These are phyloP conservation scores for Colletotrichum lini DNA, from an alignment of 2,329 filamentous ascomycete genomes.

Conservation along the genomic window DNA sequence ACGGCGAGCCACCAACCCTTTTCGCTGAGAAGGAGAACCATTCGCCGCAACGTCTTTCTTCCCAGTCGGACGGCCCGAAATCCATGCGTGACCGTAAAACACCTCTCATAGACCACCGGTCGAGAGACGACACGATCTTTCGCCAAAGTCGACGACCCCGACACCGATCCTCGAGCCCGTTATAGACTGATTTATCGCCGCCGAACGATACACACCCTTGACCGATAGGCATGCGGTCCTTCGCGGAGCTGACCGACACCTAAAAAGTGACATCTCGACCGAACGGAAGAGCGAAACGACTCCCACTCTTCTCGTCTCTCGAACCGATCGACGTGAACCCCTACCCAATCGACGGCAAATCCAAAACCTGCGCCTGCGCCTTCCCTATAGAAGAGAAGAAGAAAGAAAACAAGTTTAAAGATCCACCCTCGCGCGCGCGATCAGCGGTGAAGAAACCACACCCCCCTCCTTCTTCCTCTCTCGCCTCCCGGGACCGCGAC, in stretches of 20 bases:
- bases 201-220: constrained; percentile 5
- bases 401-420: no score
- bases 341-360: neutral
- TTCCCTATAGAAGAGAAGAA: neutral
- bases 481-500: constrained; percentile 22
- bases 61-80: neutral
- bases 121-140: neutral
- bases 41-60: constrained; percentile 11
- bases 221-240: constrained; percentile 32
- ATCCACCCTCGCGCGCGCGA: neutral
- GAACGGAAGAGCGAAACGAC: constrained; percentile 16
- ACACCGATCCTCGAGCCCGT: neutral
- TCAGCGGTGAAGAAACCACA: constrained; percentile 1
- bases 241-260: constrained; percentile 21
- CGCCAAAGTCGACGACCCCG: neutral
- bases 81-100: neutral
- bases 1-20: constrained; percentile 33
- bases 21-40: constrained; percentile 16
- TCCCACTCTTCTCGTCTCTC: neutral
- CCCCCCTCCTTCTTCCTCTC: neutral
- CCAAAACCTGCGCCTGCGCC: neutral
- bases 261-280: constrained; percentile 12
- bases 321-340: constrained; percentile 11
- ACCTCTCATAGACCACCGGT: constrained; percentile 6
- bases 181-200: constrained; percentile 7